A percentile compares a stretch with the other conserved stretches of the same genome.
Evolutionary conservation across 75 land plant species (phyloP).

Genomic region (Selaginella tamariscina): DNA sequence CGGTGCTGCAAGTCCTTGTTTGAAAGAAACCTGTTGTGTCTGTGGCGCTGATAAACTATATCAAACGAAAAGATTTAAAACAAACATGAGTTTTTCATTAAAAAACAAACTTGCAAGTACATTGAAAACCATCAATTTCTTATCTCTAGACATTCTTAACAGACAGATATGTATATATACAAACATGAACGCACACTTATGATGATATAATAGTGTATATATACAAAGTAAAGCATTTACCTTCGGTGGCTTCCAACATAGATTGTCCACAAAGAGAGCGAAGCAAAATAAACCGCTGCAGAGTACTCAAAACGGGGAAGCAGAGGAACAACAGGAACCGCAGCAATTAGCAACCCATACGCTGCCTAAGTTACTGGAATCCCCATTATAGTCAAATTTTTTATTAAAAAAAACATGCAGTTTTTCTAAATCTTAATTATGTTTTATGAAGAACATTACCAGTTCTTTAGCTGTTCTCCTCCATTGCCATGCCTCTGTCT

Average conservation of each 20-base stretch:
- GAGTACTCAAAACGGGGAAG: conserved; percentile 32
- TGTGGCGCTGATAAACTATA: neutral
- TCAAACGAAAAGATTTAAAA: neutral
- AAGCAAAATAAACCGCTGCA: conserved; percentile 30
- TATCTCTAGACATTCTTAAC: too few species aligned
- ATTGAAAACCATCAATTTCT: too few species aligned
- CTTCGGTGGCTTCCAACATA: conserved; percentile 47
- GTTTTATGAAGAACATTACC: too few species aligned
- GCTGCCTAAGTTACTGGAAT: conserved; percentile 24
- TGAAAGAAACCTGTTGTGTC: conserved; percentile 29
- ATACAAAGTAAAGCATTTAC: conserved; percentile 16
- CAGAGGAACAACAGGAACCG: conserved; percentile 32
- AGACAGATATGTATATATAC: too few species aligned
- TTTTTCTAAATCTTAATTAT: neutral
- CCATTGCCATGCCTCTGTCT: neutral
- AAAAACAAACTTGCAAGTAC: too few species aligned
- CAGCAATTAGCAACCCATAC: conserved; percentile 26
- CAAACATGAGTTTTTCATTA: too few species aligned
- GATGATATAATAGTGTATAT: neutral
- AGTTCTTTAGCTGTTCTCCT: neutral
- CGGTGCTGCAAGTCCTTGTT: conserved; percentile 37
- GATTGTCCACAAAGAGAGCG: conserved; percentile 32
- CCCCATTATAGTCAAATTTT: too few species aligned
- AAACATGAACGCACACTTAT: neutral
- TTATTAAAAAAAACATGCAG: too few species aligned